Base-by-base conservation (phyloP, 495 filamentous ascomycete species). In the Penicillium pulvis region DNA sequence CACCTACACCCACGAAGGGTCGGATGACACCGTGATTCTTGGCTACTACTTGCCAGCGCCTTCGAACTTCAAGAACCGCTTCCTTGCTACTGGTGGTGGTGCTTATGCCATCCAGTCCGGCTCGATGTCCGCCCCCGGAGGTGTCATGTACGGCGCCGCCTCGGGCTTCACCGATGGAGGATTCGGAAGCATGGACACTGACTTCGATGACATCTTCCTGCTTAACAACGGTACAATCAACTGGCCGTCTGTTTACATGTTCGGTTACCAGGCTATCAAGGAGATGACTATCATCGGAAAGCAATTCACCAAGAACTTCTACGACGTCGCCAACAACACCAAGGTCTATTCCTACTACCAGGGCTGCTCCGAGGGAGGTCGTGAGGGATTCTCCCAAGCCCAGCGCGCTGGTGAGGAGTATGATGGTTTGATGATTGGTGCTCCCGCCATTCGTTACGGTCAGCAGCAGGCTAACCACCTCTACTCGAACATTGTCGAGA, bases 341-440 rank as follows among this genome's bases (percentile, higher is more conserved):
- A 80, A 80, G 65, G 48, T 80, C 3, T 82, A 80, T 60, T 65
- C 76, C 6, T 83, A 81, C 55, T 83, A 72, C 56, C 73, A 81
- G 48, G 78, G 78, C 1, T 83, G 80, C 63, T 79, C 75, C 4
- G 78, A 81, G 24, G 80, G 80, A 5, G 80, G 80, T 9, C 65
- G 78, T 6, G 75, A 81, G 53, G 80, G 79, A 1, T 58, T 36
- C 39, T 48, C 72, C 35, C 78, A 83, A 56, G 70, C 79, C n/a
- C 80, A 84, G 58, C 75, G 78, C 6, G 83, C 65, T 56, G 69
- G 61, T 0, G 70, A 75, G 11, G 66, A 79, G 41, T 81, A 66
- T 17, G 81, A 84, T 53, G 81, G 81, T 11, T 71, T 68, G 7
- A 66, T 71, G 4, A 71, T 72, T 41, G 80, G 76, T 7, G 79